Evolutionary conservation across 495 filamentous ascomycete species (phyloP).

Genomic region (Daldinia childiae): DNA sequence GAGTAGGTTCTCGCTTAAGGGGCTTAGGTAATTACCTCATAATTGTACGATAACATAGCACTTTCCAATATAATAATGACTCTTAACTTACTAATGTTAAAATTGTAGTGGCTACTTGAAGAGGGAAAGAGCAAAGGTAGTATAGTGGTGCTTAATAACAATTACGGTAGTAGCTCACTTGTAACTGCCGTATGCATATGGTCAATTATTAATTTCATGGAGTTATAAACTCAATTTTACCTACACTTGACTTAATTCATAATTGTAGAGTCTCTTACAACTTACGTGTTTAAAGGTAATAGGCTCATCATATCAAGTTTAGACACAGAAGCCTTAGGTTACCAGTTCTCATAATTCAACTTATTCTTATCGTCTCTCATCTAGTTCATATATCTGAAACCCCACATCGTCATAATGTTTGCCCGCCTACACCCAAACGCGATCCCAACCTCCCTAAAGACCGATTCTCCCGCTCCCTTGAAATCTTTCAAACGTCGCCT

Average conservation of each 20-base stretch:
- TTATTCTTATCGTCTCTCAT: not conserved
- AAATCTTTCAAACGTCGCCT: slow-evolving; percentile 27
- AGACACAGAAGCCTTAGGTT: not conserved
- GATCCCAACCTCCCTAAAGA: slow-evolving; percentile 6
- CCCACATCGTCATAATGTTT: slow-evolving; percentile 16
- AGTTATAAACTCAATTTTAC: too few species aligned
- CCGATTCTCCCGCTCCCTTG: slow-evolving; percentile 3
- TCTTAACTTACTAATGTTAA: not conserved
- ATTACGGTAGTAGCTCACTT: not conserved
- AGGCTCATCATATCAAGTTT: not conserved
- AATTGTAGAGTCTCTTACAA: not conserved
- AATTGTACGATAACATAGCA: not conserved
- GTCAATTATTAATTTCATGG: too few species aligned
- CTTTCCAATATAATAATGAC: not conserved
- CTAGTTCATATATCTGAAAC: not conserved
- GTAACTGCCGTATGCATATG: too few species aligned
- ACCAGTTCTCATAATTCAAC: not conserved
- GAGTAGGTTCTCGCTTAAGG: not conserved
- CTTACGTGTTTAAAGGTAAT: not conserved
- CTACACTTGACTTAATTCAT: not conserved
- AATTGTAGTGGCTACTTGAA: not conserved
- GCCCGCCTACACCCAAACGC: slow-evolving; percentile 22
- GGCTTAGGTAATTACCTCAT: not conserved
- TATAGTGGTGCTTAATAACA: not conserved
- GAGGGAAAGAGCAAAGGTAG: slow-evolving; percentile 2